phyloP scores from a whole-genome alignment of 1,284 basidiomycete species.

The Rhodotorula sp. region DNA sequence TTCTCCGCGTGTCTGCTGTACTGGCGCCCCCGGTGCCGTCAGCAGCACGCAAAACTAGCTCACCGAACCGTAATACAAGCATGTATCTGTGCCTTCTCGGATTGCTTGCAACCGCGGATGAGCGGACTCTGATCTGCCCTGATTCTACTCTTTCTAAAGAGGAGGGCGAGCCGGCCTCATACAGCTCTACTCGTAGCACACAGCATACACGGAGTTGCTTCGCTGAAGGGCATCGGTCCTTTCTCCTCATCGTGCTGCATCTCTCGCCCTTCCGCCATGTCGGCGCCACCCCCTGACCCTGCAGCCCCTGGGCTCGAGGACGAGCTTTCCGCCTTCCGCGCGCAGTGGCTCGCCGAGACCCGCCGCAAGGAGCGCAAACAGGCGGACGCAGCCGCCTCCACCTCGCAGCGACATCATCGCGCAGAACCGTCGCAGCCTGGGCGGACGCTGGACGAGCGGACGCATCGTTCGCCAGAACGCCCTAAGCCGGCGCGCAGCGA shows the following conservation, averaged over 20 bases:
- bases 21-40: too few species aligned
- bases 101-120: too few species aligned
- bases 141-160: too few species aligned
- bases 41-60: too few species aligned
- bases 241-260: not conserved
- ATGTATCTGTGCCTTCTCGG: too few species aligned
- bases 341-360: slow-evolving; percentile 30
- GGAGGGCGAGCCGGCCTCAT: too few species aligned
- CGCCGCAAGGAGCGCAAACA: not conserved
- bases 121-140: too few species aligned
- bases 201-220: not conserved
- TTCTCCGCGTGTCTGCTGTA: too few species aligned
- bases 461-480: not conserved
- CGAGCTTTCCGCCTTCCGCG: slow-evolving; percentile 32
- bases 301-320: slow-evolving; percentile 21
- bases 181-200: not conserved
- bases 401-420: slow-evolving; percentile 2
- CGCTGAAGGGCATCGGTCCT: too few species aligned
- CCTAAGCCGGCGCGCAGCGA: not conserved
- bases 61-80: too few species aligned
- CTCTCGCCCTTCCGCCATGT: not conserved
- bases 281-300: not conserved
- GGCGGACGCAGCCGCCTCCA: not conserved
- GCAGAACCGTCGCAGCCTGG: not conserved
- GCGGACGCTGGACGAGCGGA: not conserved